Evolutionary conservation across 176 grass and related monocot species (phyloP).

Genomic region (Ananas comosus): DNA sequence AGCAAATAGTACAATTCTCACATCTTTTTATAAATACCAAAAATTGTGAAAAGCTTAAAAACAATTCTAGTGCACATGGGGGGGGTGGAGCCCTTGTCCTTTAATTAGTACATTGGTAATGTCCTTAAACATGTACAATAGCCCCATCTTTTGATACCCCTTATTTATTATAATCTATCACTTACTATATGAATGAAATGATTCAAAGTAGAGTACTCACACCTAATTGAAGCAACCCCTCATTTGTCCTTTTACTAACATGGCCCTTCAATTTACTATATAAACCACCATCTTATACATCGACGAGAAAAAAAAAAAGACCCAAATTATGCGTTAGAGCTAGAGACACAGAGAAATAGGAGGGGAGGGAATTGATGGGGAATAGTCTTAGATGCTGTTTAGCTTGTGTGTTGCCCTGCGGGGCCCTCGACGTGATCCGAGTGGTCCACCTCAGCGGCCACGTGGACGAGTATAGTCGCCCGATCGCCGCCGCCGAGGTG

Average conservation of each 20-base stretch:
- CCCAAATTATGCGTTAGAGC: slow-evolving; percentile 7
- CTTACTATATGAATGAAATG: too few species aligned
- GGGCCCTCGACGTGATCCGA: slow-evolving; percentile 66
- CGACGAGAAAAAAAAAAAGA: slow-evolving; percentile 2
- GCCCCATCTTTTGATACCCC: slow-evolving; percentile 38
- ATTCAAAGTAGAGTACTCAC: background rate
- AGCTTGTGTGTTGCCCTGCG: slow-evolving; percentile 83
- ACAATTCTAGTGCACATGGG: slow-evolving; percentile 26
- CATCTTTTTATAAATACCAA: background rate
- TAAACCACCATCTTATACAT: slow-evolving; percentile 11
- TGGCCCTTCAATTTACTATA: slow-evolving; percentile 30
- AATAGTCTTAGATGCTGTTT: slow-evolving; percentile 80
- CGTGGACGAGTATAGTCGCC: slow-evolving; percentile 65
- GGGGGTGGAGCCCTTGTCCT: slow-evolving; percentile 31
- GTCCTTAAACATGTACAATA: slow-evolving; percentile 29
- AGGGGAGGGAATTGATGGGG: slow-evolving; percentile 39
- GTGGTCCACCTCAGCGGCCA: slow-evolving; percentile 74
- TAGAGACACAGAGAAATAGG: background rate
- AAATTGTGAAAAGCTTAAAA: slow-evolving; percentile 6
- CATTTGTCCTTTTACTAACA: background rate
- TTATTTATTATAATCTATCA: slow-evolving; percentile 12
- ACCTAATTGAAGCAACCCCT: slow-evolving; percentile 26
- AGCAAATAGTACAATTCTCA: background rate
- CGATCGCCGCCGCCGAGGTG: slow-evolving; percentile 55
- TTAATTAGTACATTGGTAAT: slow-evolving; percentile 33